A percentile compares a stretch with the other conserved stretches of the same genome.
Evolutionary conservation across 495 filamentous ascomycete genomes (phyloP).

Genomic region (Jackrogersella multiformis): DNA sequence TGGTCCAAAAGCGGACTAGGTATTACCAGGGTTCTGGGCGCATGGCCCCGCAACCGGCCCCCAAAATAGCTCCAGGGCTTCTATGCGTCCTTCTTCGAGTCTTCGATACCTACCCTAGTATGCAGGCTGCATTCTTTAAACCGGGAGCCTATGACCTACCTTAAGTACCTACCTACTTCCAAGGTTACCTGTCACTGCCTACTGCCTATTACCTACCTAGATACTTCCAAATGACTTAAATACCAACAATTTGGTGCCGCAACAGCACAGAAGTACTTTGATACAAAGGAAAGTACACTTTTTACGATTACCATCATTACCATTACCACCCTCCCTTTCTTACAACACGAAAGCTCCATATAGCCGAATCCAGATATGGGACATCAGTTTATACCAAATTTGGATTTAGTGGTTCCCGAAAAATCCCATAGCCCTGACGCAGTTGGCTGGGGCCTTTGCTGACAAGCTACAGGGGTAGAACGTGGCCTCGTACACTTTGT

Average conservation of each 20-base stretch:
- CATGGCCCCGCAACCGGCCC: conserved; percentile 19
- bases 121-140: no score
- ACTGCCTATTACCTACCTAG: no score
- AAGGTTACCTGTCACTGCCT: no score
- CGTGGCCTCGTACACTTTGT: conserved; percentile 1
- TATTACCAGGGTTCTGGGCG: no score
- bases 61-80: conserved; percentile 25
- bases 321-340: conserved; percentile 16
- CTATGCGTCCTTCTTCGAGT: conserved; percentile 3
- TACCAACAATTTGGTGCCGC: conserved; percentile 25
- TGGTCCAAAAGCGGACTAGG: conserved; percentile 16
- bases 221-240: neutral
- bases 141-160: neutral
- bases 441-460: neutral
- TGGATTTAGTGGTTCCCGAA: conserved; percentile 1
- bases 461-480: neutral
- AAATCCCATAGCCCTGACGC: conserved; percentile 13
- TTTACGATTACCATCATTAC: neutral
- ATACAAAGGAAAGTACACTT: neutral
- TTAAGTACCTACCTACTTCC: no score
- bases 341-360: conserved; percentile 13
- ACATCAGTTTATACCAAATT: conserved; percentile 7
- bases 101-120: conserved; percentile 21
- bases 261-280: conserved; percentile 1
- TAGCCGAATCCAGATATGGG: conserved; percentile 20